A percentile compares a stretch with the other conserved stretches of the same genome.
Conservation (phyloP, 2,329 filamentous ascomycete species). For the Amesomyces nigricolor region DNA sequence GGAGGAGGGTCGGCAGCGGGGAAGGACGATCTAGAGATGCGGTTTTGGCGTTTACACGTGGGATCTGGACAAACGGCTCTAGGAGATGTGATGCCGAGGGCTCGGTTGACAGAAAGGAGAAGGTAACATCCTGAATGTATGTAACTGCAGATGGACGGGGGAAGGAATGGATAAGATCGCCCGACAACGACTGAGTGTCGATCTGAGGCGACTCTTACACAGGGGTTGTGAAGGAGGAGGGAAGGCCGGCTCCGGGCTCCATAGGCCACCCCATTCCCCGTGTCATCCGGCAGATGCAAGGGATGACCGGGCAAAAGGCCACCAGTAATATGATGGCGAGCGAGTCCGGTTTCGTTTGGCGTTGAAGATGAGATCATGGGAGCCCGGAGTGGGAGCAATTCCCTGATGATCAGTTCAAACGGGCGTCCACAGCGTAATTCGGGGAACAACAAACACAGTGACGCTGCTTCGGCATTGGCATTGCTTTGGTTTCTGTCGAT, state of each 20-base stretch:
- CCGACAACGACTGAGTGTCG: conserved; percentile 10
- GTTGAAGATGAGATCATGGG: neutral
- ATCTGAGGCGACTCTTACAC: conserved; percentile 15
- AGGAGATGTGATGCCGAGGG: neutral
- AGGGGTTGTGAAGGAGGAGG: conserved; percentile 3
- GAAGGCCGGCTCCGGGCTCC: neutral
- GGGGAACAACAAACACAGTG: too few species aligned
- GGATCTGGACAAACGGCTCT: neutral
- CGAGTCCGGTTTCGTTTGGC: neutral
- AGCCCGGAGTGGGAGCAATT: too few species aligned
- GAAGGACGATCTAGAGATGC: neutral
- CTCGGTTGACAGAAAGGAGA: neutral
- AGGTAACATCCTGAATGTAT: neutral
- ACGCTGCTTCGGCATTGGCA: too few species aligned
- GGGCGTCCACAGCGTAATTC: neutral
- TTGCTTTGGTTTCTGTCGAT: neutral
- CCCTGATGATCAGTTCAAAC: neutral
- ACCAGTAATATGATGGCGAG: neutral
- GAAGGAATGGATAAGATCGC: conserved; percentile 9
- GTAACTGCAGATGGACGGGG: neutral
- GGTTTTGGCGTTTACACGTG: neutral
- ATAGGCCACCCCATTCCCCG: neutral
- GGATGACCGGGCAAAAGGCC: neutral
- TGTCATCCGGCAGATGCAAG: neutral
- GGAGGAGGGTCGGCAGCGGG: neutral